These are phyloP conservation scores for Verticillium longisporum DNA, from an alignment of 2,329 filamentous ascomycete genomes.

Conservation along the genomic window DNA sequence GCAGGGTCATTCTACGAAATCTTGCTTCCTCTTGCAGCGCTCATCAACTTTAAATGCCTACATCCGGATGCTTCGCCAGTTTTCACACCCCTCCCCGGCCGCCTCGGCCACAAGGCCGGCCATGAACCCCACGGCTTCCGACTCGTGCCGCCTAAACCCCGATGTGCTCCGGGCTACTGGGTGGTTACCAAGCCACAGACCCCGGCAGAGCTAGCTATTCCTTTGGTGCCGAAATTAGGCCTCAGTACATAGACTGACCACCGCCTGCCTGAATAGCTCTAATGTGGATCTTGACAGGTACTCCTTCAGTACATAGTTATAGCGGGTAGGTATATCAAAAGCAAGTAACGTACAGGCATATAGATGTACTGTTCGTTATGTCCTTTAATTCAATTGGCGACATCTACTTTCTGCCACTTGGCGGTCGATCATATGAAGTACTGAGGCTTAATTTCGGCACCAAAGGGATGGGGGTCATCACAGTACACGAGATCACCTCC, in stretches of 20 bases:
- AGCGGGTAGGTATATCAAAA: too few species aligned
- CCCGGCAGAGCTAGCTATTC: neutral
- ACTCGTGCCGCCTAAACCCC: neutral
- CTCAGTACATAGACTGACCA: too few species aligned
- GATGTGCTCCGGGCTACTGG: neutral
- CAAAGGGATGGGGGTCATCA: neutral
- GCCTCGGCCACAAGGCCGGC: neutral
- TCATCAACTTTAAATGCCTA: neutral
- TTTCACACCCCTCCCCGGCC: neutral
- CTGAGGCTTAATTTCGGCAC: too few species aligned
- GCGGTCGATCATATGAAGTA: too few species aligned
- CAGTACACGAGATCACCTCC: neutral
- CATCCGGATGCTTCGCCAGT: neutral
- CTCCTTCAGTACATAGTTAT: too few species aligned
- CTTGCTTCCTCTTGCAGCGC: neutral
- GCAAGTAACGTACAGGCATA: too few species aligned
- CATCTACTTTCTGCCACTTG: too few species aligned
- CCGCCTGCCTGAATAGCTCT: too few species aligned
- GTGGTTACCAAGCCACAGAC: neutral
- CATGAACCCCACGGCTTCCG: neutral
- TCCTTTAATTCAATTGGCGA: too few species aligned
- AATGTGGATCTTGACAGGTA: too few species aligned
- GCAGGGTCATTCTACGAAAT: neutral
- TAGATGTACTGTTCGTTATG: too few species aligned
- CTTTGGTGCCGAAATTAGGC: too few species aligned